These are phyloP conservation scores for Leptomonas pyrrhocoris DNA, from an alignment of 208 protist species.

Conservation along the genomic window DNA sequence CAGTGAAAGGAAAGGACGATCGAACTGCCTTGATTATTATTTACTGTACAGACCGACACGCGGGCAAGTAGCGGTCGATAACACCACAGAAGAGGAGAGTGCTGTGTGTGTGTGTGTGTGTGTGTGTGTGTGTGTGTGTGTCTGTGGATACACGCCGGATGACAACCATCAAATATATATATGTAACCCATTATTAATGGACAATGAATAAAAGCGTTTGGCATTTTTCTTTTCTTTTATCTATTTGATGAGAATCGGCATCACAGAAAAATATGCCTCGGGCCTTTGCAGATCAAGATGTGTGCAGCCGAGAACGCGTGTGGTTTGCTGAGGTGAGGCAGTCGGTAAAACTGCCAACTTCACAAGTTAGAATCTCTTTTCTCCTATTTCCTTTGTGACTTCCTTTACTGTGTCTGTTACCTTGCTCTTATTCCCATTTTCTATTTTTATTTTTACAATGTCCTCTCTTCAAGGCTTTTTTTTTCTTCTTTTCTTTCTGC, in stretches of 20 bases:
- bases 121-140: too few relatives aligned
- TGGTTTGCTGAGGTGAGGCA: background rate
- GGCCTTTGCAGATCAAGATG: background rate
- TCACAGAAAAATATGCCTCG: background rate
- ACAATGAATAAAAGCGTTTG: too few relatives aligned
- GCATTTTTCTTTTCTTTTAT: too few relatives aligned
- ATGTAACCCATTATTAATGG: too few relatives aligned
- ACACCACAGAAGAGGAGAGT: too few relatives aligned
- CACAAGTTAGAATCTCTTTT: background rate
- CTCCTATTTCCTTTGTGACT: constrained; percentile 15
- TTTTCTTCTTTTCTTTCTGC: constrained; percentile 4
- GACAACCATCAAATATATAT: background rate
- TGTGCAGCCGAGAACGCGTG: background rate
- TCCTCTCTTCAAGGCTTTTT: background rate
- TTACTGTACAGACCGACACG: too few relatives aligned
- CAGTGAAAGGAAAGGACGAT: too few relatives aligned
- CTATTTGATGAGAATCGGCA: too few relatives aligned
- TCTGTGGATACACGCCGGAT: too few relatives aligned
- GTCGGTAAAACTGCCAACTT: background rate
- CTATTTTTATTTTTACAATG: background rate
- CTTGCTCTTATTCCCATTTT: constrained; percentile 1
- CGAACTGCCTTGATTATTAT: too few relatives aligned
- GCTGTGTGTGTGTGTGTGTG: too few relatives aligned
- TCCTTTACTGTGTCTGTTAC: background rate
- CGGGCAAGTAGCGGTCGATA: too few relatives aligned